Evolutionary conservation across 2,329 filamentous ascomycete genomes (phyloP).

Genomic region (Botrytis porri): DNA sequence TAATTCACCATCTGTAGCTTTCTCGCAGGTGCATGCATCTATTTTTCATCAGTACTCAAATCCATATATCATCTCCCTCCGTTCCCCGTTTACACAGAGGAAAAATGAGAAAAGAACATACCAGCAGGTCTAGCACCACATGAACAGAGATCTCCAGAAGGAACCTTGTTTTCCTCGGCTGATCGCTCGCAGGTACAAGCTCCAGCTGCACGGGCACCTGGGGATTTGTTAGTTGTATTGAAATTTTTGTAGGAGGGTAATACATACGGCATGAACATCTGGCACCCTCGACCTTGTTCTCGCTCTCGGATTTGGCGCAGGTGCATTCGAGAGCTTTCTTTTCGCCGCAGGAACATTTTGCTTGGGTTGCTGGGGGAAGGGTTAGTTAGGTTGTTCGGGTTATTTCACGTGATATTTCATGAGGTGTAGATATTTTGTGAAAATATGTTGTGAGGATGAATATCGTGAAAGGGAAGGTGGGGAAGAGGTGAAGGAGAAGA

Average conservation of each 20-base stretch:
- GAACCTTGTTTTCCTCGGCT: constrained; percentile 63
- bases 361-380: constrained; percentile 49
- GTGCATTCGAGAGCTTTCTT: constrained; percentile 81
- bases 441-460: neutral
- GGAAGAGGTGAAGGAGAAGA: neutral
- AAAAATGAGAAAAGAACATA: constrained; percentile 43
- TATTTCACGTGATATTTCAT: too few relatives aligned
- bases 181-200: constrained; percentile 79
- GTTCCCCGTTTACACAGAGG: accelerated
- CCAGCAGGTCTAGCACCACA: constrained; percentile 74
- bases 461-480: neutral
- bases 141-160: constrained; percentile 61
- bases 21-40: constrained; percentile 82
- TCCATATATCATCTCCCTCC: neutral
- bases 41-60: constrained; percentile 9
- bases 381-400: neutral
- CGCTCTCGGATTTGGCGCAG: constrained; percentile 70
- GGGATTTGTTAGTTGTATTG: constrained; percentile 3
- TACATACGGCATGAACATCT: constrained; percentile 73
- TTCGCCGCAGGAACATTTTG: constrained; percentile 86
- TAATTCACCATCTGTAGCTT: constrained; percentile 58
- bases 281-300: constrained; percentile 71
- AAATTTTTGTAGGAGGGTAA: constrained; percentile 25
- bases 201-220: constrained; percentile 66
- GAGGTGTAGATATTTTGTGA: too few relatives aligned